Evolutionary conservation across 257 asterid species (phyloP).

Genomic region (Primulina huaijiensis): DNA sequence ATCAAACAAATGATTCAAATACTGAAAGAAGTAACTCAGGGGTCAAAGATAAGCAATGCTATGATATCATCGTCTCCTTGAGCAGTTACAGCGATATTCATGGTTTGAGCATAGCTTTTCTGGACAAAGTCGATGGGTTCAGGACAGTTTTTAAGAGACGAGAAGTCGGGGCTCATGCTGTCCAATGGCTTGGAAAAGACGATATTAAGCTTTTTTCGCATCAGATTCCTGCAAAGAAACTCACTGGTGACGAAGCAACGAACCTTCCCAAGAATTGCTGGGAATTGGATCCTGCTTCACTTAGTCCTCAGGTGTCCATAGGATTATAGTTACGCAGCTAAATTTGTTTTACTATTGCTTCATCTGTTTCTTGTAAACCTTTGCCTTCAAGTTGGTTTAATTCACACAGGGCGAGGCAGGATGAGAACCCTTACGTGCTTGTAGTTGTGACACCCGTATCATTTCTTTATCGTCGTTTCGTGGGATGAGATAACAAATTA

Average conservation of each 20-base stretch:
- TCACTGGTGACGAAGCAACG: slow-evolving; percentile 60
- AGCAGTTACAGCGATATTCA: slow-evolving; percentile 58
- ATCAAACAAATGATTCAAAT: slow-evolving; percentile 18
- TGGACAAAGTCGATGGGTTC: slow-evolving; percentile 67
- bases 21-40: slow-evolving; percentile 27
- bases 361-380: neutral
- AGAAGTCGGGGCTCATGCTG: slow-evolving; percentile 60
- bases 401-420: no score
- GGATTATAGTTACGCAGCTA: slow-evolving; percentile 2
- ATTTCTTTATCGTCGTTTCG: no score
- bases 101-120: slow-evolving; percentile 72
- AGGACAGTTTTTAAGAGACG: slow-evolving; percentile 69
- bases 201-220: slow-evolving; percentile 61
- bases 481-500: no score
- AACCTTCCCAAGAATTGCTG: slow-evolving; percentile 75
- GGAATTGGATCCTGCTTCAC: slow-evolving; percentile 84
- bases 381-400: no score
- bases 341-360: neutral
- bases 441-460: no score
- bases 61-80: slow-evolving; percentile 52
- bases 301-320: slow-evolving; percentile 41
- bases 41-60: slow-evolving; percentile 31
- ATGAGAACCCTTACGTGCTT: no score
- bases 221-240: slow-evolving; percentile 78
- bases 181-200: slow-evolving; percentile 40